Evolutionary conservation across 2,329 filamentous ascomycete species (phyloP).

Genomic region (Metarhizium guizhouense): DNA sequence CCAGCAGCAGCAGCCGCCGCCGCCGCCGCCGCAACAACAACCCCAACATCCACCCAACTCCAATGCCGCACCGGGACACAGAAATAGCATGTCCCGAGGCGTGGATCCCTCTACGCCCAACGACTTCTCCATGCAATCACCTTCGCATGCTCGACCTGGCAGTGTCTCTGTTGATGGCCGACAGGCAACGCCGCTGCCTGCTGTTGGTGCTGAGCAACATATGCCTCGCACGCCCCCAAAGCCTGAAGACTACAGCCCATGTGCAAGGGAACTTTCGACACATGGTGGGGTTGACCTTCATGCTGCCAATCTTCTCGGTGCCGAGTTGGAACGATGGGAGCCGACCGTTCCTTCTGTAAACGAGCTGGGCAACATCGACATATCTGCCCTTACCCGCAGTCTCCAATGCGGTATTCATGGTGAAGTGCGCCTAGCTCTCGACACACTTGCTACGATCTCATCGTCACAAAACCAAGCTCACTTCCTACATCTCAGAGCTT

Average conservation of each 20-base stretch:
- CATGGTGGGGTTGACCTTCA: conserved; percentile 67
- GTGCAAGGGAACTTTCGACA: conserved; percentile 43
- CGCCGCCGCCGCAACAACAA: conserved; percentile 12
- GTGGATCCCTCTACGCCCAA: conserved; percentile 29
- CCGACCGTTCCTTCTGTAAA: conserved; percentile 66
- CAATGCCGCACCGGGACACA: conserved; percentile 17
- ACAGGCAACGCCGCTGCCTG: conserved; percentile 12
- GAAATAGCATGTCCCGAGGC: conserved; percentile 42
- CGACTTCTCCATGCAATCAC: conserved; percentile 38
- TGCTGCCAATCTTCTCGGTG: conserved; percentile 54
- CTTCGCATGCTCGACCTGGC: conserved; percentile 31
- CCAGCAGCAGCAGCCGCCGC: conserved; percentile 14
- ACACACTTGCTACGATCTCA: conserved; percentile 64
- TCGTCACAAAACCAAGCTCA: conserved; percentile 56
- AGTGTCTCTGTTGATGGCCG: conserved; percentile 29
- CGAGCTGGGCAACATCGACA: conserved; percentile 82
- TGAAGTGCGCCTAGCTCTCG: conserved; percentile 83
- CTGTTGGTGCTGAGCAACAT: conserved; percentile 17
- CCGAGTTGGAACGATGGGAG: conserved; percentile 57
- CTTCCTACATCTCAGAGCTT: conserved; percentile 58
- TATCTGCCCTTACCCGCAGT: conserved; percentile 81
- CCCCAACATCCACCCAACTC: conserved; percentile 23
- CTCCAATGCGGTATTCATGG: conserved; percentile 82
- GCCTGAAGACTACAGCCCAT: conserved; percentile 46
- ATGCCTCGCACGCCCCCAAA: conserved; percentile 32